Evolutionary conservation across 192 early-diverging fungal species (phyloP).

Genomic region (Backusella sp.): DNA sequence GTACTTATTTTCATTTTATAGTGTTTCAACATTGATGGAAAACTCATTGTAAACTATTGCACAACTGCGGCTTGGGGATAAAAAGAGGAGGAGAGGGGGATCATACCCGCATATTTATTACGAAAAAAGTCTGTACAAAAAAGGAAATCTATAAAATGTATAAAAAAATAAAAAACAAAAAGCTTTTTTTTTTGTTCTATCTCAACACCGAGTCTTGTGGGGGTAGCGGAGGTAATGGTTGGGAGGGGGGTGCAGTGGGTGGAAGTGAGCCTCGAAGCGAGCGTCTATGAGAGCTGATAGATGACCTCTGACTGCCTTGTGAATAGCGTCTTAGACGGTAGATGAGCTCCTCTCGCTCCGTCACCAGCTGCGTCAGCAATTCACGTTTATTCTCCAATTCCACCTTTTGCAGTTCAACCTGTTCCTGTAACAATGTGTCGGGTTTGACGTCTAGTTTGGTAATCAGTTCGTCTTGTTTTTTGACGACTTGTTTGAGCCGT

Average conservation of each 20-base stretch:
- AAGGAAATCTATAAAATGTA: constrained; percentile 10
- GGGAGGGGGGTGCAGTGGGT: constrained; percentile 18
- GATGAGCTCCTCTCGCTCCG: constrained; percentile 16
- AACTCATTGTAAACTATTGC: constrained; percentile 91
- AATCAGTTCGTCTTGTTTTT: constrained; percentile 31
- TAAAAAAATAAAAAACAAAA: background rate
- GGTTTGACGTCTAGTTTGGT: constrained; percentile 3
- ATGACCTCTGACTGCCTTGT: background rate
- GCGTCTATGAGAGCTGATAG: background rate
- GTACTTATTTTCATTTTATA: constrained; percentile 22
- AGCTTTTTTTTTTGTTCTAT: background rate
- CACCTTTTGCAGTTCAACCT: constrained; percentile 22
- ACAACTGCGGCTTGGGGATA: constrained; percentile 90
- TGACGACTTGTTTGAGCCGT: constrained; percentile 7
- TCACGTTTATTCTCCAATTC: constrained; percentile 29
- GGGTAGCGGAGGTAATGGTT: constrained; percentile 21
- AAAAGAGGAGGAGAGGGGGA: background rate
- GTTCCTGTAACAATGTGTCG: constrained; percentile 13
- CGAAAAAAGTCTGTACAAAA: background rate
- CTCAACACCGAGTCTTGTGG: background rate
- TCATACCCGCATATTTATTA: background rate
- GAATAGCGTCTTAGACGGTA: background rate
- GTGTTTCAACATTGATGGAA: constrained; percentile 81
- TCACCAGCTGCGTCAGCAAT: constrained; percentile 20
- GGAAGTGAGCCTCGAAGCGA: constrained; percentile 1